A percentile compares a stretch with the other conserved stretches of the same genome.
These are phyloP conservation scores for Suhomyces taliae DNA, from an alignment of 1,139 yeast species.

Conservation along the genomic window DNA sequence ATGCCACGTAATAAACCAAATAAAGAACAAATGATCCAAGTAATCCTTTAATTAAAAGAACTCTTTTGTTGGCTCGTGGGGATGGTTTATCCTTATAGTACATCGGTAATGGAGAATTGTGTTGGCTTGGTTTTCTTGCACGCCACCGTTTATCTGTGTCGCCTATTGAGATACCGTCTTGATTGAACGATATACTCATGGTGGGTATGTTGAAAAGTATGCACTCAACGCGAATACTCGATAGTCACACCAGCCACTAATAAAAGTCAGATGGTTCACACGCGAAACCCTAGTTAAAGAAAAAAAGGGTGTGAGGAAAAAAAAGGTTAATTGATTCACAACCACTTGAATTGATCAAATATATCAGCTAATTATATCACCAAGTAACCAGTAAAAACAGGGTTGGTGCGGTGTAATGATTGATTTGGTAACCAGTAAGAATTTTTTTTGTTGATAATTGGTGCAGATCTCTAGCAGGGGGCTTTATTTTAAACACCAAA, in stretches of 20 bases:
- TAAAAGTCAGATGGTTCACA: too few species aligned
- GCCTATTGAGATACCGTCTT: conserved; percentile 14
- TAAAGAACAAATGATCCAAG: conserved; percentile 41
- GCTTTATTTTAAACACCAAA: too few species aligned
- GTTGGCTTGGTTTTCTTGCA: conserved; percentile 12
- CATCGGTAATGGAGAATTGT: conserved; percentile 13
- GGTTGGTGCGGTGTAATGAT: too few species aligned
- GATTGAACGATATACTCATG: conserved; percentile 15
- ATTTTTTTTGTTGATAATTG: too few species aligned
- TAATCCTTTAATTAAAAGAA: conserved; percentile 47
- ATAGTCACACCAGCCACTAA: neutral
- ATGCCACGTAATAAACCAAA: conserved; percentile 28
- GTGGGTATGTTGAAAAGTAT: conserved; percentile 8
- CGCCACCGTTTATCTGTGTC: conserved; percentile 15
- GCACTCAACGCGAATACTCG: neutral
- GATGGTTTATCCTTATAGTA: conserved; percentile 20
- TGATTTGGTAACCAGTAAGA: too few species aligned
- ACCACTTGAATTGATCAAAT: too few species aligned
- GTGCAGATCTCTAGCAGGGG: too few species aligned
- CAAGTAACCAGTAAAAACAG: too few species aligned
- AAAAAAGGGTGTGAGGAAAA: too few species aligned
- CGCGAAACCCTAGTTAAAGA: too few species aligned
- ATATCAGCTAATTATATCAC: too few species aligned
- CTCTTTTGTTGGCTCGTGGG: conserved; percentile 7
- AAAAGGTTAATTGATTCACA: too few species aligned